Evolutionary conservation across 805 yeast genomes (phyloP).

Genomic region (Metschnikowia vanudenii): DNA sequence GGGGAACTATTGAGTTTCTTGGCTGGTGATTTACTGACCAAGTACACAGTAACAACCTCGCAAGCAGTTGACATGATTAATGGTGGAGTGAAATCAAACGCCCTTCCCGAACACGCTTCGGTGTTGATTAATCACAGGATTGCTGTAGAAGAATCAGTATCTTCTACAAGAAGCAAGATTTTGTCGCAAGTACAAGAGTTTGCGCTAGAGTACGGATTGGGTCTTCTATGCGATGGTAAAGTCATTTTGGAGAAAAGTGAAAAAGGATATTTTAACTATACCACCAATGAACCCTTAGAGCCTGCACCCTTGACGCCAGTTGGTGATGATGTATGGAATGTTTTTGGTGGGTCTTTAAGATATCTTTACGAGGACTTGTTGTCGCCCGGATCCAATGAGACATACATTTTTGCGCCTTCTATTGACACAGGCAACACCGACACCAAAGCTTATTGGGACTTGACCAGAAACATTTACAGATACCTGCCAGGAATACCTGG

Average conservation of each 20-base stretch:
- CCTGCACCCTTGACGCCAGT: conserved; percentile 49
- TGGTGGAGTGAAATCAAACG: conserved; percentile 52
- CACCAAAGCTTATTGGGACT: conserved; percentile 55
- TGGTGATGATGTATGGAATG: conserved; percentile 46
- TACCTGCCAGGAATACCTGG: conserved; percentile 36
- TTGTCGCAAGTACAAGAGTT: conserved; percentile 28
- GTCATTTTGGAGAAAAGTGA: conserved; percentile 23
- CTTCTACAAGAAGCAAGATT: conserved; percentile 31
- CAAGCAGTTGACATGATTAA: conserved; percentile 47
- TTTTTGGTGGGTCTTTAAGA: conserved; percentile 60
- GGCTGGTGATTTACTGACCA: conserved; percentile 24
- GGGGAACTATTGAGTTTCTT: conserved; percentile 35
- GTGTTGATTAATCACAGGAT: conserved; percentile 46
- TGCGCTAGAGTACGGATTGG: conserved; percentile 39
- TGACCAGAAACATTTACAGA: conserved; percentile 54
- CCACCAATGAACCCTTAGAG: conserved; percentile 28
- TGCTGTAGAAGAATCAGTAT: conserved; percentile 36
- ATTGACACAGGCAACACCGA: conserved; percentile 61
- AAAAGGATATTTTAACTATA: conserved; percentile 29
- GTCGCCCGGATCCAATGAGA: conserved; percentile 22
- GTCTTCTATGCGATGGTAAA: conserved; percentile 30
- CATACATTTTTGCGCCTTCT: conserved; percentile 38
- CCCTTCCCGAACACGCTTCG: conserved; percentile 48
- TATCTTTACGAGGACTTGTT: conserved; percentile 59
- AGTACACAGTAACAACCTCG: conserved; percentile 44